These are phyloP conservation scores for Scleromitrula shiraiana DNA, from an alignment of 2,329 filamentous ascomycete genomes.

Conservation along the genomic window DNA sequence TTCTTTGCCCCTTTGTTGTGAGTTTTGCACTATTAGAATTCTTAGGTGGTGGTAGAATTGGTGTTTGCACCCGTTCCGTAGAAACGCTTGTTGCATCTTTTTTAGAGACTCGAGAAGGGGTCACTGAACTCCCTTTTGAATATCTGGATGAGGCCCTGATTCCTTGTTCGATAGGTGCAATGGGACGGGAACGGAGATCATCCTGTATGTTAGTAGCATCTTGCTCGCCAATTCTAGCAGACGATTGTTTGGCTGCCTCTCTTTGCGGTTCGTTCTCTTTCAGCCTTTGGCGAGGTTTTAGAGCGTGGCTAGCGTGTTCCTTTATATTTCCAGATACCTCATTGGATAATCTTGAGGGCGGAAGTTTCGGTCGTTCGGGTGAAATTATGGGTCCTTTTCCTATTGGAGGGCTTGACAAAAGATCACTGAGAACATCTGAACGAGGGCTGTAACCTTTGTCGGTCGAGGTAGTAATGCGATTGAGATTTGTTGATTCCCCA, in stretches of 20 bases:
- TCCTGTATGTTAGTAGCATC: too few species aligned
- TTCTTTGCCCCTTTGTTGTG: background rate
- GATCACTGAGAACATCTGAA: slow-evolving; percentile 7
- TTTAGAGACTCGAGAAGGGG: background rate
- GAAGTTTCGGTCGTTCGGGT: too few species aligned
- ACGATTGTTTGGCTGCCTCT: too few species aligned
- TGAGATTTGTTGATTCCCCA: slow-evolving; percentile 8
- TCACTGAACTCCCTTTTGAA: background rate
- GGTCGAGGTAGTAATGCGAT: background rate
- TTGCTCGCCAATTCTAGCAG: too few species aligned
- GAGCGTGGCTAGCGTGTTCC: background rate
- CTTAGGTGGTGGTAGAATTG: background rate
- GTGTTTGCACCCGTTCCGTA: background rate
- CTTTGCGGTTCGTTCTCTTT: too few species aligned
- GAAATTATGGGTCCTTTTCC: too few species aligned
- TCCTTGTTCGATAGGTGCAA: too few species aligned
- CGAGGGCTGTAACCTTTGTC: background rate
- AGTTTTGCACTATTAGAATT: background rate
- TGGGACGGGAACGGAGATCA: too few species aligned
- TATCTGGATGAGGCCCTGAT: slow-evolving; percentile 9
- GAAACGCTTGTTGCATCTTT: background rate
- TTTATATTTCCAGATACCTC: background rate
- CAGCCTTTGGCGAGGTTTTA: too few species aligned
- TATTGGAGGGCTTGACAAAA: slow-evolving; percentile 13
- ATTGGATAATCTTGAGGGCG: background rate